Conservation (phyloP, 805 yeast species). For the Candida namnaoensis region DNA sequence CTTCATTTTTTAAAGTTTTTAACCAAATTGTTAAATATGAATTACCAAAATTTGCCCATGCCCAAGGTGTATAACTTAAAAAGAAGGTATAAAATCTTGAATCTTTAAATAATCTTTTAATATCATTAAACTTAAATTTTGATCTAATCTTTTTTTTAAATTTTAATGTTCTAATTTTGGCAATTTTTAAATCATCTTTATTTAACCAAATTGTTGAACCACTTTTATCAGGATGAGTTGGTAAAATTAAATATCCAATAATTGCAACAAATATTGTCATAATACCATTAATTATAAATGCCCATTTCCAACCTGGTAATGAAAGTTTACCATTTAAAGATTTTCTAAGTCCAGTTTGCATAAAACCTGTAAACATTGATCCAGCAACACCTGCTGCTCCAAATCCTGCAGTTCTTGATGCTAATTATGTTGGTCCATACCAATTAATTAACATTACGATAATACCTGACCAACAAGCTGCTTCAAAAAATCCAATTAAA, state of each 20-base stretch:
- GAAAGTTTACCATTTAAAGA: constrained; percentile 10
- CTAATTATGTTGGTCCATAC: constrained; percentile 44
- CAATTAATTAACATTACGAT: constrained; percentile 49
- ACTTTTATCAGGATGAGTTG: constrained; percentile 25
- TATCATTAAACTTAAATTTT: constrained; percentile 1
- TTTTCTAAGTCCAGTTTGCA: constrained; percentile 4
- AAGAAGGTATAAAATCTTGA: too few relatives aligned
- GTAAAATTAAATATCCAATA: constrained; percentile 25
- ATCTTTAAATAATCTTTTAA: too few relatives aligned
- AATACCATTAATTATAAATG: constrained; percentile 58
- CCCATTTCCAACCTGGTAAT: constrained; percentile 64
- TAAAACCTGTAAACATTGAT: constrained; percentile 28
- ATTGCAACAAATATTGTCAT: constrained; percentile 28
- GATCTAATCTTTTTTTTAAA: constrained; percentile 8
- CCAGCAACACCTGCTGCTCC: too few relatives aligned
- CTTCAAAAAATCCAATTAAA: constrained; percentile 56
- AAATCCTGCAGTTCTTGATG: constrained; percentile 34
- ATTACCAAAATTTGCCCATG: neutral
- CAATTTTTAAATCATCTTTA: constrained; percentile 20
- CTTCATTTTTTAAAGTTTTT: constrained; percentile 1
- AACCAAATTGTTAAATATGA: constrained; percentile 3
- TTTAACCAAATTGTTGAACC: constrained; percentile 21
- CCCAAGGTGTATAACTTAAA: neutral
- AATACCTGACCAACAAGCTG: constrained; percentile 46
- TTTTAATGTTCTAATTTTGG: constrained; percentile 12